These are phyloP conservation scores for Lactarius indigo DNA, from an alignment of 768 basidiomycete genomes.

Conservation along the genomic window DNA sequence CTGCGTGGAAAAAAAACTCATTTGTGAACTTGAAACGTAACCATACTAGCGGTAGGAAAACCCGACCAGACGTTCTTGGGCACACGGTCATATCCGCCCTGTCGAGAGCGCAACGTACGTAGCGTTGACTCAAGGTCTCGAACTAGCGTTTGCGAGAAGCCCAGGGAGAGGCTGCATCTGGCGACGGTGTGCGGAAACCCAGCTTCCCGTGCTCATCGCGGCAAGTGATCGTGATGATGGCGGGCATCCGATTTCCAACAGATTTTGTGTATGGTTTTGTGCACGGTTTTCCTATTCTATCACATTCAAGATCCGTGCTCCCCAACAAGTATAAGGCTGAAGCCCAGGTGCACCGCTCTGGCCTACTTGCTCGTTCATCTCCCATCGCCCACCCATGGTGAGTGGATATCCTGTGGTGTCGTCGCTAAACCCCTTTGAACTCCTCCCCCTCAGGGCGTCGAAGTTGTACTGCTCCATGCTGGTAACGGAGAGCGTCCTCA, in stretches of 20 bases:
- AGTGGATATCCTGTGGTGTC: not conserved
- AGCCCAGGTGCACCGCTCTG: not conserved
- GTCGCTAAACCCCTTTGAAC: not conserved
- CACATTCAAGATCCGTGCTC: not conserved
- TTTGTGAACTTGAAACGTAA: not conserved
- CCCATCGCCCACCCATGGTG: conserved; percentile 5
- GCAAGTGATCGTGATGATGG: conserved; percentile 6
- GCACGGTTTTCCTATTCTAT: not conserved
- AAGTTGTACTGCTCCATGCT: conserved; percentile 48
- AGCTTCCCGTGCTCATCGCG: conserved; percentile 5
- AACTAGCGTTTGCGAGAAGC: not conserved
- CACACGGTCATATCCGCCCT: not conserved
- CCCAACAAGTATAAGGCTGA: conserved; percentile 1
- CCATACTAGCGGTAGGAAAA: not conserved
- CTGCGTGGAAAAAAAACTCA: not conserved
- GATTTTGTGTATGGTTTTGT: not conserved
- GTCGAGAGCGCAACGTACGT: not conserved
- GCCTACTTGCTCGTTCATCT: not conserved
- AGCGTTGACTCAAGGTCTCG: not conserved
- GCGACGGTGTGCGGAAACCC: not conserved
- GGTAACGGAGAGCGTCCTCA: conserved; percentile 71
- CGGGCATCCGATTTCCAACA: not conserved
- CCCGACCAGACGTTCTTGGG: not conserved
- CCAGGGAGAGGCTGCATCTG: not conserved
- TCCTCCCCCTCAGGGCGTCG: conserved; percentile 55